These are phyloP conservation scores for Lachancea fermentati DNA, from an alignment of 805 yeast genomes.

Conservation along the genomic window DNA sequence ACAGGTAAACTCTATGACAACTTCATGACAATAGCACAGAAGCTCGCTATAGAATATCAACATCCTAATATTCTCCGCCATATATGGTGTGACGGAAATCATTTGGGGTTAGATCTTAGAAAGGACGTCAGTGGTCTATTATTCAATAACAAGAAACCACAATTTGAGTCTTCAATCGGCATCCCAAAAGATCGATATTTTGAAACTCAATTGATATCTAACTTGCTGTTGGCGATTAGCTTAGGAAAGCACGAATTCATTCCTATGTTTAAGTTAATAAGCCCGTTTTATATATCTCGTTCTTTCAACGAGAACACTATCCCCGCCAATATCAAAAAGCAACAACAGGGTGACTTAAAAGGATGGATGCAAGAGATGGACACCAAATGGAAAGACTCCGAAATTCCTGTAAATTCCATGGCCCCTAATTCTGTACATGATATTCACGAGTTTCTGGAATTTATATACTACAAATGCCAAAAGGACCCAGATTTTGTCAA, in stretches of 20 bases:
- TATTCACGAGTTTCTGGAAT: constrained; percentile 22
- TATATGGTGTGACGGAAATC: constrained; percentile 42
- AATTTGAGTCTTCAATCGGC: constrained; percentile 26
- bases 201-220: constrained; percentile 39
- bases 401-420: constrained; percentile 1
- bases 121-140: constrained; percentile 10
- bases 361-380: constrained; percentile 28
- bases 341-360: constrained; percentile 19
- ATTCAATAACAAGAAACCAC: constrained; percentile 19
- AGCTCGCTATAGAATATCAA: constrained; percentile 45
- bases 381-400: constrained; percentile 19
- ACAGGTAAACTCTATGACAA: constrained; percentile 47
- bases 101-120: constrained; percentile 22
- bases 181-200: constrained; percentile 34
- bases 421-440: constrained; percentile 21
- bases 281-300: constrained; percentile 39
- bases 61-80: constrained; percentile 57
- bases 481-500: constrained; percentile 22
- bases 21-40: constrained; percentile 48
- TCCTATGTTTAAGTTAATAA: constrained; percentile 38
- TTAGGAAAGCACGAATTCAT: constrained; percentile 42
- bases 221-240: constrained; percentile 45
- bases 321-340: constrained; percentile 24
- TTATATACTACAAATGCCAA: constrained; percentile 18
- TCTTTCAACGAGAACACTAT: constrained; percentile 31